Evolutionary conservation across 2,329 filamentous ascomycete species (phyloP), one percentile per base, ranked within the genome.

Genomic region (Rhexocercosporidium sp.): DNA sequence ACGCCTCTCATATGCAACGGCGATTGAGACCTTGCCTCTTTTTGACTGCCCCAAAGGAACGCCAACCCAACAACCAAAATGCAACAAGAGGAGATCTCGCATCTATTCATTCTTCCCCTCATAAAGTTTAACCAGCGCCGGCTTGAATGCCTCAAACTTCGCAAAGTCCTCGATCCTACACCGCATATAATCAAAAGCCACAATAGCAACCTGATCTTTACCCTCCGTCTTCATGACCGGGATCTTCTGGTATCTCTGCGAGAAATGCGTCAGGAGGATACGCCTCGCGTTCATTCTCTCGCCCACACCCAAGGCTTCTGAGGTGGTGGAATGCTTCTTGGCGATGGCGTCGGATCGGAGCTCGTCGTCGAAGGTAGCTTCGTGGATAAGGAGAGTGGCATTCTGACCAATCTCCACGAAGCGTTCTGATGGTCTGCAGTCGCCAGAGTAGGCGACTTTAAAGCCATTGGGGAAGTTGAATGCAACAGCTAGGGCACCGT

Each of bases 301-400:
- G 1, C 91, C 95, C 3, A 98, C 86, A 53, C 83, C 84, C 3
- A 99, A 85, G 0, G 96, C 96, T 81, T 99, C 96, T 16, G 86
- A 86, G 69, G 94, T 92, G 9, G 96, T 99, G 46, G 87, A 92
- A 82, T 99, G 96, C 76, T 91, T 94, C 86, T 99, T 99, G 61
- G 91, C 92, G 31, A 85, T 77, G 3, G 96, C 96, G 75, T 97
- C 94, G 18, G 85, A 87, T 46, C 79, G 74, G 73, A 97, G 86
- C 74, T 96, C 92, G 76, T 97, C 93, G 73, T 96, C 93, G 76
- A 99, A 98, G 0, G 96, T 99, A 69, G 94, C 94, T 84, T 99
- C 96, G 81, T 99, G 96, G 65, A 99, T 88, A 5, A 97, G 87
- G 7, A 99, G 85, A 16, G 95, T 97, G 1, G 91, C 90, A 69